Base-by-base conservation (phyloP, 331 rosid genomes). In the Quercus lobata region DNA sequence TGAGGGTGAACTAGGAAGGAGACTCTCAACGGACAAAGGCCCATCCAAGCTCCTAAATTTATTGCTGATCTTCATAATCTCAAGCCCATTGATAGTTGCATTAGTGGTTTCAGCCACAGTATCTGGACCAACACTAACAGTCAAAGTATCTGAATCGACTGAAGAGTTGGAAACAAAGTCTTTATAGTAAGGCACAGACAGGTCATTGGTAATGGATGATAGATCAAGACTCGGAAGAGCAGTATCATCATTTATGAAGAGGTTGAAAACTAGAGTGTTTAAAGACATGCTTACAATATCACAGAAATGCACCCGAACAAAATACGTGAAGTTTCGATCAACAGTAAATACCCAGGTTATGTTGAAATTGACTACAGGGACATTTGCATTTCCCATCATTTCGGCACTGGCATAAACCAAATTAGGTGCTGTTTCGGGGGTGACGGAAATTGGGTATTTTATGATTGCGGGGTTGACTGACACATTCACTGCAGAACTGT, bases 391-490 rank as follows among this genome's bases (percentile, higher is more conserved):
- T 72, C 90, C 93, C 99, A 95, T 93, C 69, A 90, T 87, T 73
- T 92, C 96, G 12, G 97, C 97, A 61, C 93, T 91, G 58, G 99
- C 93, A 78, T 95, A 95, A 75, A 95, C 96, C 94, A 82, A 87
- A 83, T 95, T 95, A 1, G 97, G 97, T 6, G 97, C 99, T 0
- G 86, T 91, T 70, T 93, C 96, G 1, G 93, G 88, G 0, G 97
- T 91, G 76, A 92, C 83, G 5, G 79, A 79, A 0, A 78, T 27
- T 0, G 25, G 89, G 83, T 95, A 95, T 76, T 80, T 95, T 53
- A 95, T 88, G 76, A 70, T 84, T 2, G 88, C 69, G 18, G 94
- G 99, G 72, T 16, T 87, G 75, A 86, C 87, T 1, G 94, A 85
- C 41, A 91, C 90, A 74, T 87, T 87, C 81, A 76, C 76, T 15